Percentiles rank a stretch among this genome's conserved stretches.
Conservation (phyloP, 1,284 basidiomycete species). For the Malassezia psittaci region DNA sequence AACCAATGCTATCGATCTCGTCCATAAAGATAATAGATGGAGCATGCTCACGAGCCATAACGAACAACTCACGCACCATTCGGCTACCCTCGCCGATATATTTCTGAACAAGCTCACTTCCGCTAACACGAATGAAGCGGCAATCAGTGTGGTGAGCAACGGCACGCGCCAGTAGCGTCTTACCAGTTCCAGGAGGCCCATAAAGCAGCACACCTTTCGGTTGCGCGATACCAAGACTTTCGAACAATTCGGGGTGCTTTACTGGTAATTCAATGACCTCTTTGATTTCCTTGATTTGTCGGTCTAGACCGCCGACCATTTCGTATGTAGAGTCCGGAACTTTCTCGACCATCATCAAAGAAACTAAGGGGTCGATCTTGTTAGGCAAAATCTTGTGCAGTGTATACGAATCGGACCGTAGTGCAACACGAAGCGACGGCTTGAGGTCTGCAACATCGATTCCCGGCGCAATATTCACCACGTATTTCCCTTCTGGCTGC, state of each 20-base stretch:
- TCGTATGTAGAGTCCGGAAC: slow-evolving; percentile 98
- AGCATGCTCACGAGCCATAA: slow-evolving; percentile 96
- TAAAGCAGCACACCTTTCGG: slow-evolving; percentile 58
- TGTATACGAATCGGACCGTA: slow-evolving; percentile 89
- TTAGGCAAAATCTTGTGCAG: slow-evolving; percentile 47
- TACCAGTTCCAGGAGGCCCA: slow-evolving; percentile 46
- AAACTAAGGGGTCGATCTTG: slow-evolving; percentile 47
- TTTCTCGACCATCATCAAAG: slow-evolving; percentile 94
- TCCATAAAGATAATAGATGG: slow-evolving; percentile 99
- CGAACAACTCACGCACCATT: slow-evolving; percentile 72
- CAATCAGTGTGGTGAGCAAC: slow-evolving; percentile 82
- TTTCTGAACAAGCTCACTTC: slow-evolving; percentile 92
- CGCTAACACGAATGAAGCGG: slow-evolving; percentile 91
- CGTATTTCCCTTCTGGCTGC: slow-evolving; percentile 97
- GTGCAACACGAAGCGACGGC: slow-evolving; percentile 79
- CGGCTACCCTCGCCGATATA: slow-evolving; percentile 94
- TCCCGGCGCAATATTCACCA: slow-evolving; percentile 83
- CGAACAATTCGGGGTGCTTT: slow-evolving; percentile 95
- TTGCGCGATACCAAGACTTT: slow-evolving; percentile 89
- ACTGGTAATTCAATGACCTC: slow-evolving; percentile 97
- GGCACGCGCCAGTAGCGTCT: slow-evolving; percentile 45
- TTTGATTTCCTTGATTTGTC: slow-evolving; percentile 97
- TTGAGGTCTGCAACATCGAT: slow-evolving; percentile 73
- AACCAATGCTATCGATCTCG: slow-evolving; percentile 96
- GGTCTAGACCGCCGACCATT: slow-evolving; percentile 97